Conservation (phyloP, 352 stramenopile species). For the Pythium periplocum region DNA sequence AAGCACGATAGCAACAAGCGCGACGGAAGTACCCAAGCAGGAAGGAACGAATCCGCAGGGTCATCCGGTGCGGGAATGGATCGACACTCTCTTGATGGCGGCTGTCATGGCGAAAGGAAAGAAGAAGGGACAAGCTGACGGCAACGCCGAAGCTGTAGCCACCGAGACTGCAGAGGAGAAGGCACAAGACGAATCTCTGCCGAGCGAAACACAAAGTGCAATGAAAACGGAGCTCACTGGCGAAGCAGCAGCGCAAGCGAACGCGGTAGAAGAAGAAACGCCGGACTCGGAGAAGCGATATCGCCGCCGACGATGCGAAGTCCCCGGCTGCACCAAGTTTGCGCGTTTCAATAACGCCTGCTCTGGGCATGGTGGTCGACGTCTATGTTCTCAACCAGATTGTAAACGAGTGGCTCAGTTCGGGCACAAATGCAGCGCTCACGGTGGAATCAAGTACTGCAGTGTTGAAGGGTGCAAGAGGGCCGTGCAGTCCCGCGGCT, state of each 20-base stretch:
- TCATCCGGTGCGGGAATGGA: slow-evolving; percentile 68
- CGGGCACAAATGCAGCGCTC: slow-evolving; percentile 74
- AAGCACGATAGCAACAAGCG: neutral
- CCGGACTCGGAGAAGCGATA: slow-evolving; percentile 36
- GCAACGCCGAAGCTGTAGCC: neutral
- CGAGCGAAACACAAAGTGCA: no score
- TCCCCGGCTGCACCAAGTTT: slow-evolving; percentile 67
- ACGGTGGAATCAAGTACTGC: slow-evolving; percentile 77
- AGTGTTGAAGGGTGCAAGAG: slow-evolving; percentile 60
- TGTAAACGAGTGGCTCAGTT: slow-evolving; percentile 73
- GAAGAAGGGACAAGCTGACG: slow-evolving; percentile 10
- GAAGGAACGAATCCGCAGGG: slow-evolving; percentile 3
- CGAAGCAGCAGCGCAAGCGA: neutral
- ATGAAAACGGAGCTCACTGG: no score
- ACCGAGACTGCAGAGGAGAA: neutral
- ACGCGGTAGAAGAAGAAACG: neutral
- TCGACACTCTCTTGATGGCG: slow-evolving; percentile 71
- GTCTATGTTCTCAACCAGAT: slow-evolving; percentile 60
- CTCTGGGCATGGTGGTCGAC: slow-evolving; percentile 62
- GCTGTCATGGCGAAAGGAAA: slow-evolving; percentile 71
- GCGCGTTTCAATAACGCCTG: slow-evolving; percentile 76
- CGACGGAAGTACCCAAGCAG: slow-evolving; percentile 1
- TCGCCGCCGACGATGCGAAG: slow-evolving; percentile 55
- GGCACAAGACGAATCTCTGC: neutral
- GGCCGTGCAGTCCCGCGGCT: slow-evolving; percentile 77